Base-by-base conservation (phyloP, 495 filamentous ascomycete species). In the Tuber microsphaerosporum region DNA sequence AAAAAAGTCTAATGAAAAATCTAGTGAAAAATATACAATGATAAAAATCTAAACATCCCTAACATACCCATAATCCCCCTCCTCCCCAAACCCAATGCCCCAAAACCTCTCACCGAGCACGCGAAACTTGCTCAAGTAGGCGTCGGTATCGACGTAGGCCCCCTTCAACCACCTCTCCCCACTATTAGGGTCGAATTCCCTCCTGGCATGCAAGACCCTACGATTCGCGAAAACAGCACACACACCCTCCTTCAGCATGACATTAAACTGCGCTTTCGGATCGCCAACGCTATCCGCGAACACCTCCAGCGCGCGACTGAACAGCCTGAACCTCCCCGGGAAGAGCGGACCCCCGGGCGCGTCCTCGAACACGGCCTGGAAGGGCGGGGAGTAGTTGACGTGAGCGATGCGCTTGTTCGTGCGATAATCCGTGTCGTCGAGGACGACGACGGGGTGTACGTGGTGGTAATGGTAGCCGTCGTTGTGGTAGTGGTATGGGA, bases 181-280 rank as follows among this genome's bases (percentile, higher is more conserved):
- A 1, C 87, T 86, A 1, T 74, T 61, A 12, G 88, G 84, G 77
- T 91, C 87, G 84, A 97, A 98, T 56, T 88, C 86, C 14, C 85
- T 86, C 39, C 94, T 86, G 0, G 92, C 94, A 85, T 98, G 94
- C 48, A 94, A 81, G 7, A 94, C 85, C 12, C 93, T 87, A 37
- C 89, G 84, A 81, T 98, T 98, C 79, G 93, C 89, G 83, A 98
- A 97, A 22, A 98, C 88, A 42, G 92, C 93, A 78, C 92, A 94
- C 75, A 94, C 89, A 12, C 94, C 94, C 12, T 90, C 89, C 65
- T 90, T 83, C 76, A 98, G 83, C 82, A 90, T 91, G 68, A 91
- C 84, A 85, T 96, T 87, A 80, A 90, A 91, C 61, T 90, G 81
- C 46, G 87, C 87, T 0, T 84, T 76, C 8, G 86, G 75, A 0